phyloP scores from a whole-genome alignment of 306 rosid genomes.

The Quercus mongolica region DNA sequence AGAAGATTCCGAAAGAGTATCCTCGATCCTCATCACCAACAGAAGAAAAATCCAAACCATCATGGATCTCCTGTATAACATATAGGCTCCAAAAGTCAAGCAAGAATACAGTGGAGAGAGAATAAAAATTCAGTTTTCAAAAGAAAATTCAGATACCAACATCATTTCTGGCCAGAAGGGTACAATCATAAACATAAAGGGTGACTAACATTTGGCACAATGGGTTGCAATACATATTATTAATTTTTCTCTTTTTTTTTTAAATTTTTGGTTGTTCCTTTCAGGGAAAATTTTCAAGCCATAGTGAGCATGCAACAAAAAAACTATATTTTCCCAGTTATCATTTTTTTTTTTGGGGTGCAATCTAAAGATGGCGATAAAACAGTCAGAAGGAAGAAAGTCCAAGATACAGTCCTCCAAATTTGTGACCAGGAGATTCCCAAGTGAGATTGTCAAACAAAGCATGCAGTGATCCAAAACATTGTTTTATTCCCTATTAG shows the following conservation, averaged over 20 bases:
- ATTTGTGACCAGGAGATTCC: background rate
- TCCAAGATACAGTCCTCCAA: background rate
- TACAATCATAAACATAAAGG: background rate
- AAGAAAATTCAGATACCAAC: background rate
- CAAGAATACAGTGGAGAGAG: background rate
- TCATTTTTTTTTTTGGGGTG: background rate
- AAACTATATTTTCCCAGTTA: background rate
- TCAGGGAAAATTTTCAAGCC: background rate
- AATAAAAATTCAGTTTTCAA: no score
- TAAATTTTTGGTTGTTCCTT: background rate
- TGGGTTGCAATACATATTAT: background rate
- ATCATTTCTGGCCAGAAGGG: background rate
- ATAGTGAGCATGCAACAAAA: background rate
- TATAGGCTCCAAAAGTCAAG: constrained; percentile 16
- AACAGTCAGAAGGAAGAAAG: background rate
- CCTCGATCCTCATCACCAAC: constrained; percentile 35
- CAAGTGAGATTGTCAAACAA: background rate
- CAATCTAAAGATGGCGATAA: background rate
- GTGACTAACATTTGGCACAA: background rate
- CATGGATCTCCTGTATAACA: constrained; percentile 75
- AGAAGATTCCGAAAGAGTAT: constrained; percentile 70
- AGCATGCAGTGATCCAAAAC: background rate
- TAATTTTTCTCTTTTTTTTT: no score
- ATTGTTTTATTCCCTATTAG: background rate
- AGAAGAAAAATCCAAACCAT: constrained; percentile 60